These are phyloP conservation scores for Ammopiptanthus mongolicus DNA, from an alignment of 306 rosid genomes.

Conservation along the genomic window DNA sequence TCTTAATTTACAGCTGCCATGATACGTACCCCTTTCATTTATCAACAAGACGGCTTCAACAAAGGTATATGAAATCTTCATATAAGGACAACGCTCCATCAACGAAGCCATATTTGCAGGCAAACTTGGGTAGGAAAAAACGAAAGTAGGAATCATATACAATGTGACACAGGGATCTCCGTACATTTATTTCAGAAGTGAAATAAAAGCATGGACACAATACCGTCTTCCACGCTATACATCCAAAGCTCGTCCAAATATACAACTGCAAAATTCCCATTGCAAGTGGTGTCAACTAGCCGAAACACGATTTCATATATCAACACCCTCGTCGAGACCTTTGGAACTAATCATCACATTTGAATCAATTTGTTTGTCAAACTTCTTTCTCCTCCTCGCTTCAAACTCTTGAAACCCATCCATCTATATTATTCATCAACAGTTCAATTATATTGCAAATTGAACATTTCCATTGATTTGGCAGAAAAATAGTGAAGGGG, in stretches of 20 bases:
- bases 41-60: slow-evolving; percentile 10
- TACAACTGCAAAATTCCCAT: slow-evolving; percentile 18
- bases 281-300: neutral
- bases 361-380: slow-evolving; percentile 90
- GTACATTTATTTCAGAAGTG: neutral
- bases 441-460: slow-evolving; percentile 16
- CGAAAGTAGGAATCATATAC: slow-evolving; percentile 3
- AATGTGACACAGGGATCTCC: slow-evolving; percentile 10
- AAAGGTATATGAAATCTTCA: neutral
- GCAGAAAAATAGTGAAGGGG: neutral
- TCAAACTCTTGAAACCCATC: slow-evolving; percentile 96
- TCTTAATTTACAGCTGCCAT: slow-evolving; percentile 22
- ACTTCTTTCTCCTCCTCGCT: slow-evolving; percentile 82
- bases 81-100: neutral
- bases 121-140: neutral
- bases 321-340: slow-evolving; percentile 96
- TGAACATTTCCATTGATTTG: neutral
- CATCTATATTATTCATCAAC: slow-evolving; percentile 41
- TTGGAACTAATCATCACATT: slow-evolving; percentile 89
- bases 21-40: neutral
- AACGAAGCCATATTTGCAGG: slow-evolving; percentile 27
- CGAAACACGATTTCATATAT: slow-evolving; percentile 39
- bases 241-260: slow-evolving; percentile 23
- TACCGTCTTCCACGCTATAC: neutral
- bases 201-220: slow-evolving; percentile 11